Conservation (phyloP, 73 alveolate genomes). For the Tetrahymena elliotti region DNA sequence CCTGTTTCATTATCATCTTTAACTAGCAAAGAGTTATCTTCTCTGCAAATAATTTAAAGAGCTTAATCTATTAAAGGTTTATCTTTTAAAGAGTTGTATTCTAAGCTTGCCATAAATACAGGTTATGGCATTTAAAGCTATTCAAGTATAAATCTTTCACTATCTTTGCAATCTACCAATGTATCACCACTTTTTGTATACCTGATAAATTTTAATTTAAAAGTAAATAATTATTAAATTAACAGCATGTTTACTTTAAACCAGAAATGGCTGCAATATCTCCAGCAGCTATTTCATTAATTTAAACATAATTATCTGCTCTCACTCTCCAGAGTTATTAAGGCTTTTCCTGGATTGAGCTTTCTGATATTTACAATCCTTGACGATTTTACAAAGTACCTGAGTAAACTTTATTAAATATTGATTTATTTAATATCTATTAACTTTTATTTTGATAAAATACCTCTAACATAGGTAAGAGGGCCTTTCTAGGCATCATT, state of each 20-base stretch:
- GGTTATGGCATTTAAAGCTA: conserved; percentile 81
- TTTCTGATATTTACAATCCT: background rate
- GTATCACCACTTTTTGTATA: conserved; percentile 68
- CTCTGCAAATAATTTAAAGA: conserved; percentile 50
- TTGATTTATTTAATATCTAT: background rate
- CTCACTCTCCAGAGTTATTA: conserved; percentile 54
- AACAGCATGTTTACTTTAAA: background rate
- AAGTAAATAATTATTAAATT: background rate
- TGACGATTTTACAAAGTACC: background rate
- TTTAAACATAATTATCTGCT: conserved; percentile 64
- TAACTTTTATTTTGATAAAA: conserved; percentile 6
- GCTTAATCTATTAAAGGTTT: conserved; percentile 49
- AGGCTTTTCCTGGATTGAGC: conserved; percentile 24
- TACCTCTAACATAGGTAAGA: conserved; percentile 68
- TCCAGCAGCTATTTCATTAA: conserved; percentile 60
- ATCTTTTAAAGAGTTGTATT: conserved; percentile 52
- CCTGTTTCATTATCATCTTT: conserved; percentile 62
- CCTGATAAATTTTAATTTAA: background rate
- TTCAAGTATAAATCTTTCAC: conserved; percentile 46
- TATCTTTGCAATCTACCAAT: conserved; percentile 41
- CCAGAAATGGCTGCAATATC: conserved; percentile 77
- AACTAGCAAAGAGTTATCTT: conserved; percentile 66
- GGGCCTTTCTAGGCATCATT: conserved; percentile 61
- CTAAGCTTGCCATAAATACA: conserved; percentile 77
- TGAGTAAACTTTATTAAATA: background rate